Evolutionary conservation across 768 basidiomycete species (phyloP).

Genomic region (Suillus variegatus): DNA sequence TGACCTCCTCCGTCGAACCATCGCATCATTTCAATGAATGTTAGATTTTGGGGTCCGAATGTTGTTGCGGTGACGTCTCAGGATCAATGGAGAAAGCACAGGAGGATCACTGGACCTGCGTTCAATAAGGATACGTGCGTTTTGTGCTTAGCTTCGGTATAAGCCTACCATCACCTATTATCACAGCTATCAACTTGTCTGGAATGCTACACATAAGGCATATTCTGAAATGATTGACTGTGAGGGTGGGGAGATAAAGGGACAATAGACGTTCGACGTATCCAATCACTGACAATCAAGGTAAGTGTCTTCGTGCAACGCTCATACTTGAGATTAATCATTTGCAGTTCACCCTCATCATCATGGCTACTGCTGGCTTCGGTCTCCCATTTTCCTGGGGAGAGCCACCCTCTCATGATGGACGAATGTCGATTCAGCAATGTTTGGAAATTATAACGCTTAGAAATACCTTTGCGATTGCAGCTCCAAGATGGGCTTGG

Average conservation of each 20-base stretch:
- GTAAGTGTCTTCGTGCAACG: conserved; percentile 1
- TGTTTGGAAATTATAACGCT: conserved; percentile 19
- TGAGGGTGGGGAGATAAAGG: conserved; percentile 21
- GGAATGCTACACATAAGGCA: conserved; percentile 19
- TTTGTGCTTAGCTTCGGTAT: neutral
- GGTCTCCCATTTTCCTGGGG: conserved; percentile 25
- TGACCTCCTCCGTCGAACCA: neutral
- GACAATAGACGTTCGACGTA: conserved; percentile 15
- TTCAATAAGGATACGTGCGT: conserved; percentile 27
- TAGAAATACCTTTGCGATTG: conserved; percentile 16
- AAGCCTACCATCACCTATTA: neutral
- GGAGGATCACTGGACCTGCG: conserved; percentile 22
- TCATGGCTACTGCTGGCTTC: conserved; percentile 26
- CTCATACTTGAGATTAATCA: neutral
- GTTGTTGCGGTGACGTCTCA: conserved; percentile 13
- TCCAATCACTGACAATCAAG: conserved; percentile 23
- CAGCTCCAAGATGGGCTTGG: conserved; percentile 24
- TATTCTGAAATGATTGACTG: conserved; percentile 21
- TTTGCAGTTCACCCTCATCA: conserved; percentile 21
- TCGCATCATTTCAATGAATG: neutral
- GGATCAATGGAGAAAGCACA: conserved; percentile 22
- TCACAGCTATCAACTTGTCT: conserved; percentile 23
- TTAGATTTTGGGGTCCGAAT: conserved; percentile 22
- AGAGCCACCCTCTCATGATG: conserved; percentile 15
- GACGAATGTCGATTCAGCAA: conserved; percentile 23